Percentiles rank a stretch among this genome's conserved stretches.
phyloP scores from a whole-genome alignment of 495 filamentous ascomycete genomes.

The Aspergillus cristatus region DNA sequence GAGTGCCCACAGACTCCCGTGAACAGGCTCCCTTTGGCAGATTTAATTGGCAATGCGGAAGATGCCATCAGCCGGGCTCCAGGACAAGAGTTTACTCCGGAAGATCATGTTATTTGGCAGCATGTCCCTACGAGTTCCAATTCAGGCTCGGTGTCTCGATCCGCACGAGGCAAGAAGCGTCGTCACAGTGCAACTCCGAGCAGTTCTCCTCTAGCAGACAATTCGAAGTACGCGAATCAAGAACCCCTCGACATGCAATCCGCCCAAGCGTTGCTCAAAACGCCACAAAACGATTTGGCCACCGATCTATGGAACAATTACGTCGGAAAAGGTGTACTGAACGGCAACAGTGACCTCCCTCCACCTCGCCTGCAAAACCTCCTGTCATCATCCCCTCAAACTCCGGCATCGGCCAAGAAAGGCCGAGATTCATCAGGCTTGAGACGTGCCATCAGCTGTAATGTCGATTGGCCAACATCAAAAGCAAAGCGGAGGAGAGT shows the following conservation, averaged over 20 bases:
- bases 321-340: slow-evolving; percentile 38
- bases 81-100: slow-evolving; percentile 46
- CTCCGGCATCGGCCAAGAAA: slow-evolving; percentile 33
- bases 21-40: slow-evolving; percentile 63
- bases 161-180: slow-evolving; percentile 54
- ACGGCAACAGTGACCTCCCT: slow-evolving; percentile 25
- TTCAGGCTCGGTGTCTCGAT: slow-evolving; percentile 29
- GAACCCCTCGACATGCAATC: slow-evolving; percentile 41
- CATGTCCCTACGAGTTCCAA: slow-evolving; percentile 42
- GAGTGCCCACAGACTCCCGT: slow-evolving; percentile 65
- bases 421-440: slow-evolving; percentile 43
- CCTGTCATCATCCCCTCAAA: slow-evolving; percentile 64
- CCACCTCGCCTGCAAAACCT: slow-evolving; percentile 52
- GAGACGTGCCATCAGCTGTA: slow-evolving; percentile 65
- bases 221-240: slow-evolving; percentile 31
- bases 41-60: slow-evolving; percentile 69
- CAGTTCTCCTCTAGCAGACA: slow-evolving; percentile 55
- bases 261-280: slow-evolving; percentile 50
- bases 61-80: slow-evolving; percentile 35
- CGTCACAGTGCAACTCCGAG: slow-evolving; percentile 72
- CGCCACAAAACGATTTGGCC: slow-evolving; percentile 74
- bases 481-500: slow-evolving; percentile 45
- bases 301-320: slow-evolving; percentile 83
- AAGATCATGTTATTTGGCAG: slow-evolving; percentile 69
- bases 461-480: slow-evolving; percentile 48